Evolutionary conservation across 345 rosid species (phyloP).

Genomic region (Passiflora organensis): DNA sequence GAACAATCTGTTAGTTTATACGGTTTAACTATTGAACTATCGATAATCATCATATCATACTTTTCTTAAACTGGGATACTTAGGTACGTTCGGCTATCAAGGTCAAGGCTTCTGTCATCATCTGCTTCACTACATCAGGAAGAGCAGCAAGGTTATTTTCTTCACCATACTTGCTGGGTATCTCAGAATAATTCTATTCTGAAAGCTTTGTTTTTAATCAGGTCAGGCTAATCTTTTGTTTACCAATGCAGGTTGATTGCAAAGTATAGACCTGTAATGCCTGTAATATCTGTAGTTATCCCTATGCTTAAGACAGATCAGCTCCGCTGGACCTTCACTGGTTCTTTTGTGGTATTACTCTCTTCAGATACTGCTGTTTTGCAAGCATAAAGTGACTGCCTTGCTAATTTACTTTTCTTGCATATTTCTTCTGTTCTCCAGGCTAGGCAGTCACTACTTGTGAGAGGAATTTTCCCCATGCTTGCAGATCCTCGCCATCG

Average conservation of each 20-base stretch:
- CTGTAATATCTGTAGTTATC: constrained; percentile 88
- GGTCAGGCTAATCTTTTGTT: neutral
- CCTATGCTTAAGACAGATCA: constrained; percentile 90
- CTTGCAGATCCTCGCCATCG: constrained; percentile 58
- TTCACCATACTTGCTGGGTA: too few relatives aligned
- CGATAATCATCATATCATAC: neutral
- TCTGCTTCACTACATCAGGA: constrained; percentile 44
- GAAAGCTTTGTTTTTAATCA: too few relatives aligned
- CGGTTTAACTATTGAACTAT: too few relatives aligned
- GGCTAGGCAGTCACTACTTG: constrained; percentile 67
- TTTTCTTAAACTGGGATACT: neutral
- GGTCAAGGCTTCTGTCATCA: constrained; percentile 40
- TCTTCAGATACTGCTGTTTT: neutral
- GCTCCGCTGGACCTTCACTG: constrained; percentile 89
- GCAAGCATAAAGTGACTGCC: neutral
- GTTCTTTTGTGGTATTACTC: constrained; percentile 74
- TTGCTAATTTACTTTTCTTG: neutral
- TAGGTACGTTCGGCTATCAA: constrained; percentile 44
- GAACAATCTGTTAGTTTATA: too few relatives aligned
- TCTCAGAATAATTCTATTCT: too few relatives aligned
- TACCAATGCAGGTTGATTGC: constrained; percentile 67
- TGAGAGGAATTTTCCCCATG: constrained; percentile 64
- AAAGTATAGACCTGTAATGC: constrained; percentile 91
- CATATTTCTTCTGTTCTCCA: constrained; percentile 21
- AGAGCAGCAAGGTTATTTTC: constrained; percentile 35